A percentile compares a stretch with the other conserved stretches of the same genome.
Conservation (phyloP, 768 basidiomycete genomes). For the Obba rivulosa region DNA sequence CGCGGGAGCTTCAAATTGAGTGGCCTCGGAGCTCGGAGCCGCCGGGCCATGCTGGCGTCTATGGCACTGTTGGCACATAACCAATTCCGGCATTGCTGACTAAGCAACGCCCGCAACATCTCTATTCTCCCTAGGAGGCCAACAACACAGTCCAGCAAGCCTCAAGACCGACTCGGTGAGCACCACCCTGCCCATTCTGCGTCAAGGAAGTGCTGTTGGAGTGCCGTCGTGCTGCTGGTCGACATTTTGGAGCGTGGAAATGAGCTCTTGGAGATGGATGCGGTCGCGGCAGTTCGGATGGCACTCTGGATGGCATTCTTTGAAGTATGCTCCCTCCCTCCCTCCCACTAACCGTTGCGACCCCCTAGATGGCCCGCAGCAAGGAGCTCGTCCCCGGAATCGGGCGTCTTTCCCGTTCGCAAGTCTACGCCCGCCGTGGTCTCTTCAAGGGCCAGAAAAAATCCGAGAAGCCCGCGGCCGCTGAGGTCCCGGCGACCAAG, state of each 20-base stretch:
- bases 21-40: too few relatives aligned
- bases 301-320: conserved; percentile 29
- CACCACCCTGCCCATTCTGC: conserved; percentile 20
- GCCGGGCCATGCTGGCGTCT: too few relatives aligned
- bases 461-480: conserved; percentile 55
- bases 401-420: conserved; percentile 79
- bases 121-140: conserved; percentile 24
- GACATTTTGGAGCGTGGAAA: conserved; percentile 7
- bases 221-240: conserved; percentile 9
- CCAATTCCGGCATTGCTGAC: conserved; percentile 4
- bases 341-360: conserved; percentile 11
- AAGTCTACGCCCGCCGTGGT: conserved; percentile 74
- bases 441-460: conserved; percentile 86
- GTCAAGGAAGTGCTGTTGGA: conserved; percentile 11
- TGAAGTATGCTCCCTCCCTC: conserved; percentile 4
- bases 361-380: conserved; percentile 75
- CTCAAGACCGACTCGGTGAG: conserved; percentile 43
- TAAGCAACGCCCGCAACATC: conserved; percentile 5
- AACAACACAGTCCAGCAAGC: conserved; percentile 16
- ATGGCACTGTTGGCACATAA: background rate
- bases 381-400: conserved; percentile 80
- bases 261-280: conserved; percentile 21
- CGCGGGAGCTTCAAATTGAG: too few relatives aligned
- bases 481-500: conserved; percentile 55
- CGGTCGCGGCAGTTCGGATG: conserved; percentile 11